phyloP scores from a whole-genome alignment of 331 rosid species.

The Prunus yedoensis region DNA sequence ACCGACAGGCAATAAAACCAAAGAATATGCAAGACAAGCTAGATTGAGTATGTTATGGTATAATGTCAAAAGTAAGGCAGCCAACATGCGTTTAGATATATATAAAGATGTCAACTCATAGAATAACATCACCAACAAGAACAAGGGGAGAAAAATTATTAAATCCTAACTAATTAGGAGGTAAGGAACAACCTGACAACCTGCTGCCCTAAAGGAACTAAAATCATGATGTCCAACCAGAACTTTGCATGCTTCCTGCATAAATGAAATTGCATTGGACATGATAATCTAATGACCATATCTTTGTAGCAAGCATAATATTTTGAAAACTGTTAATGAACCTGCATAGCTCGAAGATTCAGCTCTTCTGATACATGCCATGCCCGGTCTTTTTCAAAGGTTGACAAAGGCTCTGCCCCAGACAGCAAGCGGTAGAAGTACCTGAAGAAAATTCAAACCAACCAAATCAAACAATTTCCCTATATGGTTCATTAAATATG shows the following conservation, averaged over 20 bases:
- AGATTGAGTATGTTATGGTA: conserved; percentile 12
- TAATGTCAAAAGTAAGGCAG: not conserved
- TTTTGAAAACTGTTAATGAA: conserved; percentile 32
- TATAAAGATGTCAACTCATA: not conserved
- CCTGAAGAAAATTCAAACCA: conserved; percentile 30
- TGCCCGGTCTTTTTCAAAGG: conserved; percentile 79
- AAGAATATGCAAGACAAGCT: not conserved
- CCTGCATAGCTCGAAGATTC: conserved; percentile 77
- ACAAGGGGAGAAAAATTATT: not conserved
- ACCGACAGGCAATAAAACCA: not conserved
- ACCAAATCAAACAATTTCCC: not conserved
- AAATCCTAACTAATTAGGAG: not conserved
- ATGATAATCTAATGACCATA: not conserved
- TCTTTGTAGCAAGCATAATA: not conserved
- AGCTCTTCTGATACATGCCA: conserved; percentile 88
- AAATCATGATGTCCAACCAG: conserved; percentile 91
- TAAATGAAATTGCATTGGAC: not conserved
- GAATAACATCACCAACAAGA: not conserved
- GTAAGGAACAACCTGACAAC: conserved; percentile 76
- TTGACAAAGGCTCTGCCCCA: conserved; percentile 76
- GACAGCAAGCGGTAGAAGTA: conserved; percentile 84
- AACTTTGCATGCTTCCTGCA: conserved; percentile 87
- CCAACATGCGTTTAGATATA: not conserved
- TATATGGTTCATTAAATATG: not conserved
- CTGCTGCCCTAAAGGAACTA: conserved; percentile 93